A percentile compares a stretch with the other conserved stretches of the same genome.
phyloP scores from a whole-genome alignment of 345 rosid genomes.

The Citrus australasica region DNA sequence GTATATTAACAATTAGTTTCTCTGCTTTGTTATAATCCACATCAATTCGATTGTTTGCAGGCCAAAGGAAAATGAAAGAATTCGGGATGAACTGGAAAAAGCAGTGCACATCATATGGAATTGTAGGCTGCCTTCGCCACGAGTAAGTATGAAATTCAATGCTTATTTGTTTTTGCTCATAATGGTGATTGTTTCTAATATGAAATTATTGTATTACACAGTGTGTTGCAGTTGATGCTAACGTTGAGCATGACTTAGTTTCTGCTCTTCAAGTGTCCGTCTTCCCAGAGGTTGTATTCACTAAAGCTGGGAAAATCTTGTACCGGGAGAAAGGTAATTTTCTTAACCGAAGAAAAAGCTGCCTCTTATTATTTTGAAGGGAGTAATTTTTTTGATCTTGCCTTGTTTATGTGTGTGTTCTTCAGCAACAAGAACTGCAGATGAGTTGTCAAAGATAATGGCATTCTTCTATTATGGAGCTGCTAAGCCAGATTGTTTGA shows the following conservation, averaged over 20 bases:
- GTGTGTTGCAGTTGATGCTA: constrained; percentile 92
- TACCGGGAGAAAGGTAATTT: constrained; percentile 75
- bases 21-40: neutral
- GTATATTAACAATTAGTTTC: neutral
- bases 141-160: constrained; percentile 42
- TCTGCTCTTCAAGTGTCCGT: constrained; percentile 62
- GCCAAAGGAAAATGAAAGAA: constrained; percentile 68
- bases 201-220: constrained; percentile 14
- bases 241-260: constrained; percentile 61
- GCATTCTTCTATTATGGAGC: constrained; percentile 93
- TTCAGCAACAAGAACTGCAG: constrained; percentile 64
- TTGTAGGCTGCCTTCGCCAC: constrained; percentile 86
- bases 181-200: constrained; percentile 5
- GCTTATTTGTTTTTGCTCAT: neutral
- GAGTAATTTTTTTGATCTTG: constrained; percentile 1
- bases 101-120: constrained; percentile 93
- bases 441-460: constrained; percentile 78
- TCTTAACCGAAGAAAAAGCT: neutral
- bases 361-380: neutral
- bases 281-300: constrained; percentile 77
- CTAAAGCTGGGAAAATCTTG: constrained; percentile 82
- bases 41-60: constrained; percentile 30
- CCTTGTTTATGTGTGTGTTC: constrained; percentile 2
- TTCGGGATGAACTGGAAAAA: constrained; percentile 61
- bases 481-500: constrained; percentile 68